Evolutionary conservation across 73 alveolate genomes (phyloP).

Genomic region (Halteria grandinella): DNA sequence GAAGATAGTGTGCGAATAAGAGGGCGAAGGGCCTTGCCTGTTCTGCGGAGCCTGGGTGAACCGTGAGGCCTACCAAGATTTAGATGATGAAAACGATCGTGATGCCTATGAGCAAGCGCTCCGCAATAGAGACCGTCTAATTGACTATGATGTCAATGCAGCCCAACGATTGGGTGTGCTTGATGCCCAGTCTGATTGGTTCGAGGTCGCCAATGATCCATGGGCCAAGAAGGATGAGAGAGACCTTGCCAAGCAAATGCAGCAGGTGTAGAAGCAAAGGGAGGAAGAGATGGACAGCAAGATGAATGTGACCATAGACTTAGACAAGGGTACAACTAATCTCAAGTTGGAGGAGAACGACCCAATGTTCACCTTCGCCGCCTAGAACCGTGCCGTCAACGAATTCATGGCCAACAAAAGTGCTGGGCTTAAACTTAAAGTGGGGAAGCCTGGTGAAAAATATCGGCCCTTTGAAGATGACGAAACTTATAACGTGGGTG

Average conservation of each 20-base stretch:
- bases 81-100: constrained; percentile 10
- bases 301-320: constrained; percentile 42
- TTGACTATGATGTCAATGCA: constrained; percentile 76
- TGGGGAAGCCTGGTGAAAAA: not conserved
- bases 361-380: not conserved
- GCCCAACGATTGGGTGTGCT: constrained; percentile 73
- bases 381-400: constrained; percentile 33
- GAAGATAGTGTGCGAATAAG: constrained; percentile 86
- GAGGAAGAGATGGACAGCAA: constrained; percentile 50
- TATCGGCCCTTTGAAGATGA: constrained; percentile 32
- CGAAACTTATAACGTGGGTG: not conserved
- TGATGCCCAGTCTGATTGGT: constrained; percentile 91
- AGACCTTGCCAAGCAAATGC: constrained; percentile 77
- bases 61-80: constrained; percentile 50
- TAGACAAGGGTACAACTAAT: constrained; percentile 23
- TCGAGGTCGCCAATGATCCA: constrained; percentile 85
- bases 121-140: constrained; percentile 75
- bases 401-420: not conserved
- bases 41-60: constrained; percentile 88
- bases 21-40: constrained; percentile 94
- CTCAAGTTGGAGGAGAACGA: constrained; percentile 11
- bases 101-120: constrained; percentile 72
- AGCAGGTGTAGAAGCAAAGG: constrained; percentile 68
- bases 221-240: constrained; percentile 87
- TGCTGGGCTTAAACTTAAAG: not conserved